phyloP scores from a whole-genome alignment of 2,329 filamentous ascomycete species.

The Nakataea oryzae region DNA sequence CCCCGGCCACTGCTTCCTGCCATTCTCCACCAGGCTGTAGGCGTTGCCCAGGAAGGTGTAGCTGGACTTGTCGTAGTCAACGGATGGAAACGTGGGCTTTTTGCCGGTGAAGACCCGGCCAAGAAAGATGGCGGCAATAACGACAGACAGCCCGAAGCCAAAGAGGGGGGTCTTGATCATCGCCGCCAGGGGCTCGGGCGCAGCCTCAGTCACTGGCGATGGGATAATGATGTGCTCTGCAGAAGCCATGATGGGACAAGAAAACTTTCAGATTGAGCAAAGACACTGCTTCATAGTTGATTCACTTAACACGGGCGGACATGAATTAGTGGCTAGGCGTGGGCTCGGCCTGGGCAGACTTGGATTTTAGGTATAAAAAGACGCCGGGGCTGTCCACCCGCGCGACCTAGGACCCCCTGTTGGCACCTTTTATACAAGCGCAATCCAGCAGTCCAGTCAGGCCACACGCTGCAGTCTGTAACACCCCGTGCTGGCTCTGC shows the following conservation, averaged over 20 bases:
- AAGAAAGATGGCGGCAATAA: background rate
- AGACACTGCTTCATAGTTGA: background rate
- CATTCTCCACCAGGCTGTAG: background rate
- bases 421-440: background rate
- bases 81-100: background rate
- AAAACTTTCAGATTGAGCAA: background rate
- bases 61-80: background rate
- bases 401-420: background rate
- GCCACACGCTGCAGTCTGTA: background rate
- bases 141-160: background rate
- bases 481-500: background rate
- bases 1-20: background rate
- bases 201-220: background rate
- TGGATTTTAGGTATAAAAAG: background rate
- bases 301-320: background rate
- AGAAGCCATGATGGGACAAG: background rate
- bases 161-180: background rate
- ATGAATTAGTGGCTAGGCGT: background rate
- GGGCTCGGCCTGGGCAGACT: background rate
- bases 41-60: slow-evolving; percentile 1
- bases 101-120: background rate
- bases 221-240: background rate
- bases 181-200: background rate
- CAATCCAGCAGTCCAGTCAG: background rate
- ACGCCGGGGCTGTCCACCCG: background rate